phyloP scores from a whole-genome alignment of 768 basidiomycete species.

The Punctularia strigosozonata region DNA sequence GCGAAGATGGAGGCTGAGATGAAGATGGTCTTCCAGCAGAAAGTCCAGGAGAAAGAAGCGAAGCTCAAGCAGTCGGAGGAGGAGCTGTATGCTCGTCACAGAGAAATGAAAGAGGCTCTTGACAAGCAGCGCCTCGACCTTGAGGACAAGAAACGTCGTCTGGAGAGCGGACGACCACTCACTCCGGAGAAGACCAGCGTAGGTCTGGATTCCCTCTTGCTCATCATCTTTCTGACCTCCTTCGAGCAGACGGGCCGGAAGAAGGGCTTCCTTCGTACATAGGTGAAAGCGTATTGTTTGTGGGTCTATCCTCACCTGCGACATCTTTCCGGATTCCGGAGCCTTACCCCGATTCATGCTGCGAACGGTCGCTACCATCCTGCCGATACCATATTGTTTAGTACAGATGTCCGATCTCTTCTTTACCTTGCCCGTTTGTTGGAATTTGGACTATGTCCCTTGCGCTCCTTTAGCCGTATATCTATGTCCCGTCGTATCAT shows the following conservation, averaged over 20 bases:
- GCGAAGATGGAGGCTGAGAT: conserved; percentile 99
- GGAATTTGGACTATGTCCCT: no score
- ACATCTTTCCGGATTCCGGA: no score
- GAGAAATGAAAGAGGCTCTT: conserved; percentile 98
- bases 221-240: conserved; percentile 8
- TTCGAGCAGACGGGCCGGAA: conserved; percentile 42
- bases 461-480: no score
- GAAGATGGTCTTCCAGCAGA: conserved; percentile 99
- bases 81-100: conserved; percentile 95
- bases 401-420: no score
- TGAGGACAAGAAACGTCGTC: conserved; percentile 95
- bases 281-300: conserved; percentile 33
- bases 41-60: conserved; percentile 98
- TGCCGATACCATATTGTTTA: no score
- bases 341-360: no score
- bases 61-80: conserved; percentile 99
- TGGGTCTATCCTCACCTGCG: no score
- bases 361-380: no score
- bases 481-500: no score
- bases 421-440: no score
- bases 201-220: conserved; percentile 20
- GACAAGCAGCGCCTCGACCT: conserved; percentile 93
- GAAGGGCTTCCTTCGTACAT: conserved; percentile 70
- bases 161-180: conserved; percentile 89
- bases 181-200: conserved; percentile 90